Evolutionary conservation across 2,329 filamentous ascomycete species (phyloP).

Genomic region (Phaeoacremonium minimum): DNA sequence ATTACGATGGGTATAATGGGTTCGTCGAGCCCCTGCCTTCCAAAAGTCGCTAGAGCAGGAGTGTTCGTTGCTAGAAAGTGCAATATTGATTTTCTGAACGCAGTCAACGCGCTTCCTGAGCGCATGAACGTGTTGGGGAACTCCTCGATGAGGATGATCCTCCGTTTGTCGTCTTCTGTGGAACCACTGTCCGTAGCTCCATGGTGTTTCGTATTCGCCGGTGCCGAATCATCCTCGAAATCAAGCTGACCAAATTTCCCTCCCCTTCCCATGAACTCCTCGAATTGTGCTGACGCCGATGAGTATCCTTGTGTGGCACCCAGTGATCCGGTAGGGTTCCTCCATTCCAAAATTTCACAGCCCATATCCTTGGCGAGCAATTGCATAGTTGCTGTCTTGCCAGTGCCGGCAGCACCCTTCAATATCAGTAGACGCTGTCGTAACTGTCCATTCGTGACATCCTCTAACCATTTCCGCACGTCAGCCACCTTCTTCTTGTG

Average conservation of each 20-base stretch:
- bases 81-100: constrained; percentile 72
- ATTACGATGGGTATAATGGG: constrained; percentile 73
- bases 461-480: constrained; percentile 77
- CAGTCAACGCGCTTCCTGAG: constrained; percentile 58
- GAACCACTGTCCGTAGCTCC: neutral
- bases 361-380: constrained; percentile 74
- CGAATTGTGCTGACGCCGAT: constrained; percentile 77
- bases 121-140: constrained; percentile 73
- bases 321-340: constrained; percentile 65
- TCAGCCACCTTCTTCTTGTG: constrained; percentile 92
- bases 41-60: constrained; percentile 47
- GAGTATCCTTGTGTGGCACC: constrained; percentile 57
- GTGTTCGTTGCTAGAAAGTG: constrained; percentile 69
- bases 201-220: constrained; percentile 15
- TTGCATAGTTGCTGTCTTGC: constrained; percentile 84
- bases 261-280: constrained; percentile 82
- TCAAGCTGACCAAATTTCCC: constrained; percentile 71
- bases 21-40: constrained; percentile 33
- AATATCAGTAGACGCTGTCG: constrained; percentile 75
- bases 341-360: constrained; percentile 83
- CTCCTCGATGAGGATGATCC: constrained; percentile 74
- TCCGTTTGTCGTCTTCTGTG: constrained; percentile 23
- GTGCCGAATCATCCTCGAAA: constrained; percentile 16
- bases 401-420: constrained; percentile 86
- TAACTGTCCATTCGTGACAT: constrained; percentile 61